A percentile compares a stretch with the other conserved stretches of the same genome.
These are phyloP conservation scores for Tilletia setariae DNA, from an alignment of 1,284 basidiomycete species.

Conservation along the genomic window DNA sequence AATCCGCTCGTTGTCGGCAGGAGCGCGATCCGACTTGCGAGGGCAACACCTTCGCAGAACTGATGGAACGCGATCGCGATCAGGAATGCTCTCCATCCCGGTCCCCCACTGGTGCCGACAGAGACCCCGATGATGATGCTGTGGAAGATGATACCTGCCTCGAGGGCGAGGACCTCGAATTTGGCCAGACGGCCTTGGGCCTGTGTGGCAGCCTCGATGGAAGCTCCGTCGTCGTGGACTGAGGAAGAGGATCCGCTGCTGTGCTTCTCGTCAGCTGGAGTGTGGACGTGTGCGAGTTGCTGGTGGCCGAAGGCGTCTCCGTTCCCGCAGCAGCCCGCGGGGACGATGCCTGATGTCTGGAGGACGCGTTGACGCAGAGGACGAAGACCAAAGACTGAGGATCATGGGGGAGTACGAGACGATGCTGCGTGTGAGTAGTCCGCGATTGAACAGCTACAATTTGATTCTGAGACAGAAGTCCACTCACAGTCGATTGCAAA, in stretches of 20 bases:
- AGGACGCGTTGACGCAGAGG: not conserved
- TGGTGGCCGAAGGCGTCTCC: too few relatives aligned
- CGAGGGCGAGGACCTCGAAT: conserved; percentile 53
- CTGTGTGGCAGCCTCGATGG: conserved; percentile 15
- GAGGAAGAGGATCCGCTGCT: conserved; percentile 17
- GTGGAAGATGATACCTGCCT: conserved; percentile 58
- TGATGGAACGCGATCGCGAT: not conserved
- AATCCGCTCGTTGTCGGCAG: not conserved
- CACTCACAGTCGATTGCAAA: conserved; percentile 51
- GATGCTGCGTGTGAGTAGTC: too few relatives aligned
- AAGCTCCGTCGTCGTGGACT: not conserved
- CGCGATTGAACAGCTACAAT: too few relatives aligned
- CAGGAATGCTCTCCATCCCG: too few relatives aligned
- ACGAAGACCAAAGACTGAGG: conserved; percentile 22
- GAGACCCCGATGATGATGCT: conserved; percentile 26
- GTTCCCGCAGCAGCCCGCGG: not conserved
- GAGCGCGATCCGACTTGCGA: not conserved
- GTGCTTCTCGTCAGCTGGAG: conserved; percentile 3
- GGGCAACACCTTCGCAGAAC: conserved; percentile 4
- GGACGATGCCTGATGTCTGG: not conserved
- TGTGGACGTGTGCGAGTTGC: conserved; percentile 18
- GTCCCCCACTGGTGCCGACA: not conserved
- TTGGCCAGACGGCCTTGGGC: conserved; percentile 17
- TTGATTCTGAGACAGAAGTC: too few relatives aligned
- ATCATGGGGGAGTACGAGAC: too few relatives aligned